Percentiles rank a stretch among this genome's conserved stretches.
phyloP scores from a whole-genome alignment of 2,329 filamentous ascomycete species.

The Beauveria asiatica region DNA sequence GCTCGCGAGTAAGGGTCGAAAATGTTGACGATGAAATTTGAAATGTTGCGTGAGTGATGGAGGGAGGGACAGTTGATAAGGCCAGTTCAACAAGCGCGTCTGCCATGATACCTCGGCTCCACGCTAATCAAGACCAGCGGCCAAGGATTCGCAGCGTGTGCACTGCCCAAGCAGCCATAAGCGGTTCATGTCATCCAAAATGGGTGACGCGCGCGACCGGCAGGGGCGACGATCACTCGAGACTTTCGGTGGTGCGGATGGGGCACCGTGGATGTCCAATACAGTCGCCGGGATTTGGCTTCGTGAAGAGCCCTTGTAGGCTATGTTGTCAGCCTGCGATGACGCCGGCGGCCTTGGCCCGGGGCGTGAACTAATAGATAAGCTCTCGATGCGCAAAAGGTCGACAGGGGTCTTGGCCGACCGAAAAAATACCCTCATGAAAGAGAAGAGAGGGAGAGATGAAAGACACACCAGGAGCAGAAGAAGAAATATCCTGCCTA shows the following conservation, averaged over 20 bases:
- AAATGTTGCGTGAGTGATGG: not conserved
- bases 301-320: not conserved
- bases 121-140: not conserved
- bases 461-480: not conserved
- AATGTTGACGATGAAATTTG: not conserved
- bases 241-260: not conserved
- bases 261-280: not conserved
- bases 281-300: not conserved
- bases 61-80: not conserved
- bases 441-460: not conserved
- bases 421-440: not conserved
- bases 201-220: not conserved
- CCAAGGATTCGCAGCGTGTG: not conserved
- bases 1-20: not conserved
- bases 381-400: not conserved
- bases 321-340: not conserved
- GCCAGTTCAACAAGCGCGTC: not conserved
- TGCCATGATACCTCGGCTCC: not conserved
- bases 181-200: slow-evolving; percentile 3
- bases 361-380: not conserved
- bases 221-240: slow-evolving; percentile 2
- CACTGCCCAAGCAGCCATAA: slow-evolving; percentile 3
- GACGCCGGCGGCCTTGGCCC: not conserved
- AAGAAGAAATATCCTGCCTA: slow-evolving; percentile 2
- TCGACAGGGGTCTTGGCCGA: not conserved